Evolutionary conservation across 1,284 basidiomycete species (phyloP).

Genomic region (Moesziomyces aphidis): DNA sequence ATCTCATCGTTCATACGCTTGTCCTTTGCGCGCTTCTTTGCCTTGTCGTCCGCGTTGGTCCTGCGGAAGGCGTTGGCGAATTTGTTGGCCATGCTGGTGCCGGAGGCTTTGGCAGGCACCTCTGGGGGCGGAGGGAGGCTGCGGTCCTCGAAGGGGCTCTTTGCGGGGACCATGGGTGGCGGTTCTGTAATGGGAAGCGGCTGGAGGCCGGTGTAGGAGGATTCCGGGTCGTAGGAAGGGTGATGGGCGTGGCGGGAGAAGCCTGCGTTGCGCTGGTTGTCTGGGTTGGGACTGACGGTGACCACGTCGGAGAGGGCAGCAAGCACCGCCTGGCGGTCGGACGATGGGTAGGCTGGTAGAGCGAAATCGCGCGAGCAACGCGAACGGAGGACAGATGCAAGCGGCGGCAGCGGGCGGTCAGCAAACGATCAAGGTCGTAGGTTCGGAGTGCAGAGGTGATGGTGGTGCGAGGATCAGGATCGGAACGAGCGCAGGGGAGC

Average conservation of each 20-base stretch:
- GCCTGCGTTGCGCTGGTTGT: conserved; percentile 7
- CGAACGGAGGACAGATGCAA: not conserved
- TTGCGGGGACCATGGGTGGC: conserved; percentile 49
- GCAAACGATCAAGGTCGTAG: not conserved
- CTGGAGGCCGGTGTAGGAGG: conserved; percentile 37
- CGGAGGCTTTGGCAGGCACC: conserved; percentile 19
- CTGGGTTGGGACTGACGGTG: conserved; percentile 36
- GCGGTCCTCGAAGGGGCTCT: conserved; percentile 47
- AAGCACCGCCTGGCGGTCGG: conserved; percentile 43
- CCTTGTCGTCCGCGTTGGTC: conserved; percentile 56
- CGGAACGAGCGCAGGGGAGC: not conserved
- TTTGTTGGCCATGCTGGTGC: conserved; percentile 44
- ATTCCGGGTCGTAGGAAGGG: conserved; percentile 31
- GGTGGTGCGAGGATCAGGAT: not conserved
- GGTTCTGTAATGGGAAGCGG: conserved; percentile 40
- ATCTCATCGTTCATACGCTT: conserved; percentile 53
- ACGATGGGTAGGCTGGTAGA: conserved; percentile 19
- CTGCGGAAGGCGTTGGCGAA: conserved; percentile 57
- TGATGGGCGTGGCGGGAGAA: conserved; percentile 26
- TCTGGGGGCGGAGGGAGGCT: conserved; percentile 43
- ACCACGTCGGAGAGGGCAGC: conserved; percentile 61
- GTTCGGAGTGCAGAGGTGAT: not conserved
- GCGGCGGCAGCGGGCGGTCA: not conserved
- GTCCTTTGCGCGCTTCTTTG: conserved; percentile 50
- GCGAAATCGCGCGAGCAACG: not conserved